phyloP scores from a whole-genome alignment of 805 yeast species.

The Myxozyma neglecta region DNA sequence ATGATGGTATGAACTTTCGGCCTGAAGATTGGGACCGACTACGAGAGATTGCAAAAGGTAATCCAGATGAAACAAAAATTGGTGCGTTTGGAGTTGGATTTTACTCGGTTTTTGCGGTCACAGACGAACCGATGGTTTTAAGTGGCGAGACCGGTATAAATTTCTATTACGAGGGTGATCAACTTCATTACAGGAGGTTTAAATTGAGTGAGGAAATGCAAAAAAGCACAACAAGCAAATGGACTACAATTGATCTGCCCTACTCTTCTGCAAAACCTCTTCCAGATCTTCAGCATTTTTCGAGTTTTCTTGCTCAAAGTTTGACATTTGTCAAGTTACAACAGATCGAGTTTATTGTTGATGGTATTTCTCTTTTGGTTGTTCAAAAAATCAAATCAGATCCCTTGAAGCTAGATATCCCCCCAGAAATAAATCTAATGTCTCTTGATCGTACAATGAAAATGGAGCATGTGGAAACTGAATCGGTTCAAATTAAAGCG shows the following conservation, averaged over 20 bases:
- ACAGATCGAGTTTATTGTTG: constrained; percentile 37
- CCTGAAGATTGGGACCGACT: constrained; percentile 45
- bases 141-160: constrained; percentile 43
- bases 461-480: constrained; percentile 32
- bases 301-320: constrained; percentile 44
- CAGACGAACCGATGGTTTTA: constrained; percentile 72
- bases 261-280: constrained; percentile 37
- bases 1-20: constrained; percentile 42
- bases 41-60: constrained; percentile 46
- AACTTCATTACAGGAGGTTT: constrained; percentile 39
- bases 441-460: constrained; percentile 37
- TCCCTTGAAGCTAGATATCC: constrained; percentile 31
- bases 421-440: constrained; percentile 30
- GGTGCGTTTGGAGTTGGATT: constrained; percentile 53
- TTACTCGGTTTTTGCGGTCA: constrained; percentile 76
- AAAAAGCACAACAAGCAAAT: constrained; percentile 30
- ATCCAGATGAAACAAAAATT: constrained; percentile 46
- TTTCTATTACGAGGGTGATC: constrained; percentile 44
- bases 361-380: constrained; percentile 35
- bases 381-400: constrained; percentile 36
- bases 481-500: constrained; percentile 37
- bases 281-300: constrained; percentile 41
- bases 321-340: constrained; percentile 41
- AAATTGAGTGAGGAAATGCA: constrained; percentile 23
- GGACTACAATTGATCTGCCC: constrained; percentile 45